Evolutionary conservation across 257 asterid genomes (phyloP), one percentile per base, ranked within the genome.

Genomic region (Buddleja alternifolia): DNA sequence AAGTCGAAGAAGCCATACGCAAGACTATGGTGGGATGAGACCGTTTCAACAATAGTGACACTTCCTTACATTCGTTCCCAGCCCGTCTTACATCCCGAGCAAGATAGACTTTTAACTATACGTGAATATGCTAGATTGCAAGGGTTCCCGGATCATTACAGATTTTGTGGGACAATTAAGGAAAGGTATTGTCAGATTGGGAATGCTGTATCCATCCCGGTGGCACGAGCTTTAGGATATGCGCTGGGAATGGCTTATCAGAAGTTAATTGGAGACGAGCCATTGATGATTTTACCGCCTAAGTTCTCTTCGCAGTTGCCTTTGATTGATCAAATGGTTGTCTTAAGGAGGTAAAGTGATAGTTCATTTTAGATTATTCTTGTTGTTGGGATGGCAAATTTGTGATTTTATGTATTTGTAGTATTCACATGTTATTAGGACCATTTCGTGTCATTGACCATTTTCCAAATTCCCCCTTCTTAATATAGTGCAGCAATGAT

Each of bases 21-120:
- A 4, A 85, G 98, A 60, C 29, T 93, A 20, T 93, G 98, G 98
- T 93, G 96, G 98, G 98, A 93, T 34, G 97, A 93, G 81, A 88
- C 93, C 0, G 92, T 90, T 12, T 79, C 97, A 1, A 90, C 97
- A 0, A 66, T 93, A 0, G 82, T 93, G 79, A 93, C 97, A 0
- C 80, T 83, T 17, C 97, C 98, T 14, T 66, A 86, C 17, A 36
- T 70, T 15, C 80, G 80, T 1, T 41, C 60, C 39, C 84, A 78
- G 82, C 79, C 84, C 10, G 59, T 88, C 11, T 75, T 93, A 39
- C 98, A 93, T 53, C 98, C 98, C 0, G 95, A 90, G 77, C 98
- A 93, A 81, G 93, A 90, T 37, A 74, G 97, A 50, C 78, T 83
- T 45, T 89, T 93, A 4, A 88, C 96, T 1, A 29, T 90, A 62